Evolutionary conservation across 768 basidiomycete species (phyloP), one percentile per base, ranked within the genome.

Genomic region (Nidularia sp.): DNA sequence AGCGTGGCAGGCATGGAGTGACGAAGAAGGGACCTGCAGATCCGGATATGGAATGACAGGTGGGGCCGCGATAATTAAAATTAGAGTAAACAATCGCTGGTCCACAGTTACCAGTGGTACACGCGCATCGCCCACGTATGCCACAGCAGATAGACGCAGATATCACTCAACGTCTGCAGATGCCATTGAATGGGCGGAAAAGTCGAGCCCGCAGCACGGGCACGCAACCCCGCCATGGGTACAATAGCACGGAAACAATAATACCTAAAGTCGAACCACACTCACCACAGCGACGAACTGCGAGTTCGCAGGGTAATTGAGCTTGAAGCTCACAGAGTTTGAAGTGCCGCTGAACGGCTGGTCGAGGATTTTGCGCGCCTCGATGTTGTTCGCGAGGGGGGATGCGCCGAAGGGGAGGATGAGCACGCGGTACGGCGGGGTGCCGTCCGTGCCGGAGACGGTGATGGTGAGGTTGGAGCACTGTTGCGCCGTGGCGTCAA

Each of bases 241-340:
- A 52, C 34, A 48, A 41, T 13, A 46, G 18, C 34, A 58, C 42
- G 34, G 49, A 52, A 51, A 31, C n/a, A n/a, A n/a, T n/a, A 32
- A 15, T 34, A 52, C 46, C 7, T 29, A 32, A 47, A 61, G 45
- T 52, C 15, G 33, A 51, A 33, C 47, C 36, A n/a, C 5, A 81
- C 86, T 69, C 60, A 89, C 88, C 60, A 90, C 84, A 4, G 85
- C 83, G 25, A 91, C 86, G 50, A 92, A 84, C 60, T 88, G 84
- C 2, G 87, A 86, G 61, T 81, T 75, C 46, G 67, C 73, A 0
- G 89, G 89, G 62, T 78, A 91, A 31, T 74, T 77, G 49, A 90
- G 74, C 61, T 78, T 66, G 63, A 90, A 85, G 35, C 64, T 72
- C 31, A 80, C 58, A 22, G 72, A 69, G 2, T 63, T 70, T 5